phyloP scores from a whole-genome alignment of 2,329 filamentous ascomycete genomes.

The Claviceps monticola region DNA sequence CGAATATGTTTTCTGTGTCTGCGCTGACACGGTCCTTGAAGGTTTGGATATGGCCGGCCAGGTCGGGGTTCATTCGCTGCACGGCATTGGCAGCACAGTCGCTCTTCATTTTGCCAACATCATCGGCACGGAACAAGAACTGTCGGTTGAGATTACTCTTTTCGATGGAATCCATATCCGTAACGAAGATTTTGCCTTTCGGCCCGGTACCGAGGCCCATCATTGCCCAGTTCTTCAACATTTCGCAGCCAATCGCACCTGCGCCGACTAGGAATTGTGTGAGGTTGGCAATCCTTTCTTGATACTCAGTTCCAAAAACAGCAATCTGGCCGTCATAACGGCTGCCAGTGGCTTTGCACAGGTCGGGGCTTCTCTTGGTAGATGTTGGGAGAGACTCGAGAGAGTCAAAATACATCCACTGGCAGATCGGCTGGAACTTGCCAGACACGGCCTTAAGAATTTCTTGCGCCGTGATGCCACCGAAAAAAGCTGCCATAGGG shows the following conservation, averaged over 20 bases:
- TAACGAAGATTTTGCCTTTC: constrained; percentile 78
- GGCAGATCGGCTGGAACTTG: constrained; percentile 90
- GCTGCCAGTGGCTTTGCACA: constrained; percentile 71
- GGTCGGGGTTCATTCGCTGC: constrained; percentile 86
- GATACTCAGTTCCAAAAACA: constrained; percentile 85
- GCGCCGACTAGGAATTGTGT: constrained; percentile 92
- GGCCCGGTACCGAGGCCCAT: constrained; percentile 85
- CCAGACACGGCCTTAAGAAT: constrained; percentile 93
- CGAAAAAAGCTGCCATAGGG: constrained; percentile 90
- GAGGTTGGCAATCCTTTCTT: constrained; percentile 82
- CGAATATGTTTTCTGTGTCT: constrained; percentile 89
- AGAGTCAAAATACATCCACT: constrained; percentile 96
- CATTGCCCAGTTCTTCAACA: constrained; percentile 99
- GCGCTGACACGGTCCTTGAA: constrained; percentile 80
- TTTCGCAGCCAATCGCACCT: constrained; percentile 95
- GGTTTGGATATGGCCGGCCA: constrained; percentile 71
- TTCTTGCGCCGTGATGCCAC: constrained; percentile 85
- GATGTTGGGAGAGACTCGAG: constrained; percentile 82
- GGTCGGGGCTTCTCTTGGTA: constrained; percentile 63
- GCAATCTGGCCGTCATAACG: constrained; percentile 96
- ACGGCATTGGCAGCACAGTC: constrained; percentile 85
- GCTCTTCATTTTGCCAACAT: constrained; percentile 94
- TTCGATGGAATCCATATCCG: constrained; percentile 97
- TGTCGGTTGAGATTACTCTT: constrained; percentile 97
- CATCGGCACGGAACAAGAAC: constrained; percentile 85